Conservation (phyloP, 352 stramenopile species). For the Stephanocyclus meneghinianus region DNA sequence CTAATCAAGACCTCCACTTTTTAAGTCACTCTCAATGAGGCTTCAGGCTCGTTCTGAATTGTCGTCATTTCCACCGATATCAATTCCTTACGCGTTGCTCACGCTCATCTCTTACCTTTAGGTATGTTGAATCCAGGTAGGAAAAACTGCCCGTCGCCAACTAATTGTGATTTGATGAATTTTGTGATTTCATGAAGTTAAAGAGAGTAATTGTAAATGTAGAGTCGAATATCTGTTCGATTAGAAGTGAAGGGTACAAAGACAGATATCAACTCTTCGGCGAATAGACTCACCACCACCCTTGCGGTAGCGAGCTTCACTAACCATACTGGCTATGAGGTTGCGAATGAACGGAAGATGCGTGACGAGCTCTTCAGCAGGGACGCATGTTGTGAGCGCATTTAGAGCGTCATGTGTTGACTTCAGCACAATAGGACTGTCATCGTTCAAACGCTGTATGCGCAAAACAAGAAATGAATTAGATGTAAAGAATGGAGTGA, state of each 20-base stretch:
- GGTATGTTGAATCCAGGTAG: constrained; percentile 85
- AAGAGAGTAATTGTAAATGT: too few relatives aligned
- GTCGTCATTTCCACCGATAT: constrained; percentile 65
- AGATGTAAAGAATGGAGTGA: not conserved
- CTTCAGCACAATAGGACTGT: constrained; percentile 87
- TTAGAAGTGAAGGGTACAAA: too few relatives aligned
- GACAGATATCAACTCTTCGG: too few relatives aligned
- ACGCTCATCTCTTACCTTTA: constrained; percentile 70
- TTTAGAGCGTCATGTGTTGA: constrained; percentile 88
- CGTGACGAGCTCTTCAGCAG: constrained; percentile 90
- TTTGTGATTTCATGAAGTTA: too few relatives aligned
- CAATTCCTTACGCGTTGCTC: not conserved
- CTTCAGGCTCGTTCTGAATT: constrained; percentile 53
- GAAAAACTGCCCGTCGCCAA: constrained; percentile 82
- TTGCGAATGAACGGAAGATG: constrained; percentile 97
- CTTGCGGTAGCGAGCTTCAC: constrained; percentile 92
- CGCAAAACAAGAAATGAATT: not conserved
- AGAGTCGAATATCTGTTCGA: too few relatives aligned
- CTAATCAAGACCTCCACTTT: constrained; percentile 74
- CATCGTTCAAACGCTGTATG: constrained; percentile 90
- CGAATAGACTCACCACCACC: constrained; percentile 57
- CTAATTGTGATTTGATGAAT: constrained; percentile 1
- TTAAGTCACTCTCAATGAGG: constrained; percentile 36
- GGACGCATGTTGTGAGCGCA: constrained; percentile 89
- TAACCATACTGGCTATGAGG: constrained; percentile 95